Percentiles rank a stretch among this genome's conserved stretches.
Conservation (phyloP, 164 flowering plant genomes). For the Vitis labrusca region DNA sequence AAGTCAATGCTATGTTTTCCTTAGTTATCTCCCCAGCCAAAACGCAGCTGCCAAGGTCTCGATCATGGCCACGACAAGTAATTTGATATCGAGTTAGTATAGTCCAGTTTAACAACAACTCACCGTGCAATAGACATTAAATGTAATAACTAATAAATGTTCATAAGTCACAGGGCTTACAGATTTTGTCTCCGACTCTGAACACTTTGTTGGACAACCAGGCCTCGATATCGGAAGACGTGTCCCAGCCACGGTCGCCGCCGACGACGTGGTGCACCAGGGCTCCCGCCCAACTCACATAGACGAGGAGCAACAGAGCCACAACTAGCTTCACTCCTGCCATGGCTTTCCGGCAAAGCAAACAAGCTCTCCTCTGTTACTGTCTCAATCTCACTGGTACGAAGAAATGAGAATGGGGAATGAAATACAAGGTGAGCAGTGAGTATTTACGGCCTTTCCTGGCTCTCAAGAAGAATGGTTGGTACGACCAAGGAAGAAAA, state of each 20-base stretch:
- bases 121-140: too few relatives aligned
- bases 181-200: conserved; percentile 73
- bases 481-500: too few relatives aligned
- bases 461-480: too few relatives aligned
- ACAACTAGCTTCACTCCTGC: conserved; percentile 7
- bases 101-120: too few relatives aligned
- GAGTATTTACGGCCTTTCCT: too few relatives aligned
- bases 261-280: conserved; percentile 83
- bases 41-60: too few relatives aligned
- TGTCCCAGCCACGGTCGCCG: conserved; percentile 80
- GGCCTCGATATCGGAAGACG: conserved; percentile 35
- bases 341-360: neutral
- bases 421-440: neutral
- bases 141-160: too few relatives aligned
- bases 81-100: too few relatives aligned
- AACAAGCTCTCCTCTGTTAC: neutral
- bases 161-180: conserved; percentile 33
- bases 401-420: neutral
- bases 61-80: too few relatives aligned
- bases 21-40: too few relatives aligned
- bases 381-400: neutral
- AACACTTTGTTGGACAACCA: conserved; percentile 61
- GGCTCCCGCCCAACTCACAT: conserved; percentile 37
- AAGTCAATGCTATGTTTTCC: too few relatives aligned
- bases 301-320: conserved; percentile 20